phyloP scores from a whole-genome alignment of 768 basidiomycete species.

The Termitomyces titanicus region DNA sequence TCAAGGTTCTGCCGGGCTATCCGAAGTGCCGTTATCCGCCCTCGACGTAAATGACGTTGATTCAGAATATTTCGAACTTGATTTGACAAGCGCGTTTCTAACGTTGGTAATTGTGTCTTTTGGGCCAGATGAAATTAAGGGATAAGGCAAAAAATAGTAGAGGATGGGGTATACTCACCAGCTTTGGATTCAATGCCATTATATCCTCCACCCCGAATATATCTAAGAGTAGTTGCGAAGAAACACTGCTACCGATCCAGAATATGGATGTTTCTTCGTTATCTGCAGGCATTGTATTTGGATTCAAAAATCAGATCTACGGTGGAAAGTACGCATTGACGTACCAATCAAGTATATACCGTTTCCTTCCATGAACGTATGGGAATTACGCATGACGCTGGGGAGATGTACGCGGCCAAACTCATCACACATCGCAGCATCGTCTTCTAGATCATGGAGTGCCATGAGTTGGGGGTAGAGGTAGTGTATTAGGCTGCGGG shows the following conservation, averaged over 20 bases:
- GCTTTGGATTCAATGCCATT: slow-evolving; percentile 58
- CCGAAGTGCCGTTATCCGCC: slow-evolving; percentile 52
- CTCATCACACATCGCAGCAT: slow-evolving; percentile 61
- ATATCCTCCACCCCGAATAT: slow-evolving; percentile 84
- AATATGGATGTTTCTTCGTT: slow-evolving; percentile 86
- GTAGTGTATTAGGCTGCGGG: slow-evolving; percentile 67
- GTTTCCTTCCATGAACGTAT: slow-evolving; percentile 84
- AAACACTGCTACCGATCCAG: slow-evolving; percentile 85
- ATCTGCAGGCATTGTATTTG: slow-evolving; percentile 41
- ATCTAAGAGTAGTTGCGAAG: slow-evolving; percentile 78
- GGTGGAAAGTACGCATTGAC: slow-evolving; percentile 16
- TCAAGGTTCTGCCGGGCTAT: slow-evolving; percentile 93
- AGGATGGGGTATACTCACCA: slow-evolving; percentile 43
- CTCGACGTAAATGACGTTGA: slow-evolving; percentile 54
- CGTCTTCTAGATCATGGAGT: slow-evolving; percentile 76
- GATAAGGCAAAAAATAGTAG: not conserved
- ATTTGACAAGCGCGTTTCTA: slow-evolving; percentile 72
- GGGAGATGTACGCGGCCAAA: slow-evolving; percentile 54
- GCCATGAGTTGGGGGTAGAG: slow-evolving; percentile 89
- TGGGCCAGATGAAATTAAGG: not conserved
- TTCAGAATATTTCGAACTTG: slow-evolving; percentile 88
- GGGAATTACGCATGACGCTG: slow-evolving; percentile 73
- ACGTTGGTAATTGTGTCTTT: slow-evolving; percentile 66
- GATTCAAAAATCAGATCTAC: not conserved
- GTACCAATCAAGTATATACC: slow-evolving; percentile 93